Percentiles rank a stretch among this genome's conserved stretches.
These are phyloP conservation scores for Pyropia haitanensis DNA, from an alignment of 23 red algal species.

Conservation along the genomic window DNA sequence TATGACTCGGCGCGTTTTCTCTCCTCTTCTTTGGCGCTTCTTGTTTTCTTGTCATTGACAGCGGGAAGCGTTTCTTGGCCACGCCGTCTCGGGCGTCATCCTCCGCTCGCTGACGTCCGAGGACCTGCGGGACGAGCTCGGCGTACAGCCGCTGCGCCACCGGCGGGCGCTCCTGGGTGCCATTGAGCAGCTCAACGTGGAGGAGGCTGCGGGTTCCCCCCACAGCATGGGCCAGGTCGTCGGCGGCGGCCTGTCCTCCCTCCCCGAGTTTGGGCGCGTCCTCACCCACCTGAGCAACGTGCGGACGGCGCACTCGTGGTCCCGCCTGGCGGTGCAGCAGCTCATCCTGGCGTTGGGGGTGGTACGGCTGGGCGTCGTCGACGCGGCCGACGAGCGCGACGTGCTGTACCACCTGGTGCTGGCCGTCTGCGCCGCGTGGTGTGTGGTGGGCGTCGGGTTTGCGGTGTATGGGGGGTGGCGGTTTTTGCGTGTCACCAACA, in stretches of 20 bases:
- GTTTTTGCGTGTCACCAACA: neutral
- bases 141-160: slow-evolving; percentile 10
- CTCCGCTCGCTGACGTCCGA: slow-evolving; percentile 21
- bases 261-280: slow-evolving; percentile 29
- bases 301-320: slow-evolving; percentile 45
- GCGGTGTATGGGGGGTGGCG: slow-evolving; percentile 5
- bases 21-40: no score
- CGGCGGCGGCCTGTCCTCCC: no score
- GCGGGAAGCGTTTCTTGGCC: no score
- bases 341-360: slow-evolving; percentile 20
- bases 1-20: no score
- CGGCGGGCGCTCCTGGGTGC: slow-evolving; percentile 6
- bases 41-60: no score
- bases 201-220: neutral
- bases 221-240: no score
- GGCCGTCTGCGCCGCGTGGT: neutral
- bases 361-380: slow-evolving; percentile 1
- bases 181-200: neutral
- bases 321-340: slow-evolving; percentile 13
- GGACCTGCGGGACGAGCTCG: slow-evolving; percentile 33
- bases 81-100: neutral
- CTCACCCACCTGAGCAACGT: slow-evolving; percentile 33
- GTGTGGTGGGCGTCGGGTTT: neutral
- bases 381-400: neutral
- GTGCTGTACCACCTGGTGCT: slow-evolving; percentile 1